Conservation (phyloP, 805 yeast species). For the Lipomyces kockii region DNA sequence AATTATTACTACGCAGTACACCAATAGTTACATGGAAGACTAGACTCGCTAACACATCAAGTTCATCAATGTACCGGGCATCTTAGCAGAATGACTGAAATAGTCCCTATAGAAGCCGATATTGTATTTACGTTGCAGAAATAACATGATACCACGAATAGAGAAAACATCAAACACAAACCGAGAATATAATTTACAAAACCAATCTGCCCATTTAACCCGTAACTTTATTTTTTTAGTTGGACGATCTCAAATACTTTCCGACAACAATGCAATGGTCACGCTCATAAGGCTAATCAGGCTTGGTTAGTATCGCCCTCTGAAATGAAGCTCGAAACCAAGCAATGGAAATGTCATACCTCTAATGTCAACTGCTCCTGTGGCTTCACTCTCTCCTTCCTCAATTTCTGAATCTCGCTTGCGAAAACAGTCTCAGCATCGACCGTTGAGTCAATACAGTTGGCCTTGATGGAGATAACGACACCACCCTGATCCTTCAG, state of each 20-base stretch:
- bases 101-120: neutral
- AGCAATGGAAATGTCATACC: neutral
- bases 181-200: conserved; percentile 28
- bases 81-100: neutral
- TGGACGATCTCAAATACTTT: conserved; percentile 74
- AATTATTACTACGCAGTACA: no score
- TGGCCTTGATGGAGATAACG: conserved; percentile 97
- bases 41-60: neutral
- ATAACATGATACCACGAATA: conserved; percentile 2
- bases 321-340: neutral
- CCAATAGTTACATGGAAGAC: no score
- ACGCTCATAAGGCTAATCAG: conserved; percentile 85
- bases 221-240: conserved; percentile 5
- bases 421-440: conserved; percentile 99
- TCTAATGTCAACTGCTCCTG: conserved; percentile 95
- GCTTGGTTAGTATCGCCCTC: neutral
- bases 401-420: conserved; percentile 97
- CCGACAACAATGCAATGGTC: conserved; percentile 99
- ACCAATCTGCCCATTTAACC: conserved; percentile 4
- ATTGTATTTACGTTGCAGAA: neutral
- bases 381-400: conserved; percentile 99
- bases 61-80: neutral
- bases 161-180: conserved; percentile 14
- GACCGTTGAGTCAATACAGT: conserved; percentile 99
- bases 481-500: conserved; percentile 98